Base-by-base conservation (phyloP, 139 green algal species). In the Chlorella ohadii region DNA sequence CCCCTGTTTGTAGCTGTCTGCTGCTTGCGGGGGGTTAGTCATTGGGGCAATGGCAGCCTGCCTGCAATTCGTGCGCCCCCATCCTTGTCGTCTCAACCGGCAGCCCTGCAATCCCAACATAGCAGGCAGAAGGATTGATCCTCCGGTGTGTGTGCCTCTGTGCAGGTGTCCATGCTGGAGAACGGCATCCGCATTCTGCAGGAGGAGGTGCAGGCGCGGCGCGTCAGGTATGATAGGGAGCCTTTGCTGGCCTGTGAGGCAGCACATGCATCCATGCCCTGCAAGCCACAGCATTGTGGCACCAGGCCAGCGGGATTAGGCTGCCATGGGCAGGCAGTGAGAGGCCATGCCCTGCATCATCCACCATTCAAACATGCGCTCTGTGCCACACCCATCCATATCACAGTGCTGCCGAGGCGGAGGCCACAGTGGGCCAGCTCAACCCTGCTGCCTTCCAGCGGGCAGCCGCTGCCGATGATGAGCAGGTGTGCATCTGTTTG, bases 381-480 rank as follows among this genome's bases (percentile, higher is more conserved):
- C 44, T 55, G 7, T 55, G 44, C 44, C 44, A 23, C 15, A 19
- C 12, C 51, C 25, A 7, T 12, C 72, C n/a, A 4, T 51, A 15
- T 44, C 68, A 59, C 76, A 82, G 76, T 9, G 68, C 90, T 31
- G 75, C 70, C 13, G 84, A 88, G 19, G 85, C 82, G 22, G 92
- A 95, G 85, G 77, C 77, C 23, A 34, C 72, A 34, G 68, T 95
- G 78, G 88, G 88, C 1, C 64, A 79, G 41, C 34, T 82, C 63
- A 94, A 95, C 72, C 92, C 91, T 7, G 70, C 86, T 2, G 66
- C 92, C n/a, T 95, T 95, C 74, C 59, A 79, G 33, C 66, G 79
- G 4, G 86, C 92, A 15, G 88, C 92, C 65, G 86, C 85, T 22
- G 79, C 74, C 4, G 57, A 72, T 19, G 59, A 74, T 0, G 65